Evolutionary conservation across 1,284 basidiomycete species (phyloP), one percentile per base, ranked within the genome.

Genomic region (Phellopilus nigrolimitatus): DNA sequence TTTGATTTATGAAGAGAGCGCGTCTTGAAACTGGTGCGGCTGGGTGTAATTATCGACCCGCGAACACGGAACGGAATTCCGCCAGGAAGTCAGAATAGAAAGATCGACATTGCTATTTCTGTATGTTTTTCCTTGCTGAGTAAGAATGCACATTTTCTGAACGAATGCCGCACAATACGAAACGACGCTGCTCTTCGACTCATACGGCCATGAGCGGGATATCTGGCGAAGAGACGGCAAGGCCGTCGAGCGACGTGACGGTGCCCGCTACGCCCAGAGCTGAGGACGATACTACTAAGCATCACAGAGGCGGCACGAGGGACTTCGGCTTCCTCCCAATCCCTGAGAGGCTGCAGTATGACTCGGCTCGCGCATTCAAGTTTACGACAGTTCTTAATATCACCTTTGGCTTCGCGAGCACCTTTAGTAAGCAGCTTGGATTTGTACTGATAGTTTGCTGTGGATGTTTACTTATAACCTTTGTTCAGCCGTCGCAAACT

Each of bases 301-400:
- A 44, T 34, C 4, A 38, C 10, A 31, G 17, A 19, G 55, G 52
- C 10, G 48, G 52, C 2, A 56, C 49, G 13, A 58, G 43, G 28
- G 58, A 64, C 33, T 61, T 66, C 31, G 59, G 66, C 22, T 66
- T 71, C 49, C 53, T 72, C 1, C 69, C 69, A 2, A 71, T 71
- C 27, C 70, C 69, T 0, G 61, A 57, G 31, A 57, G 56, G 21
- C 54, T 66, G 10, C 61, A 65, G 28, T 66, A 68, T 56, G 65
- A 70, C 59, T 63, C 60, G 21, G 51, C 56, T 4, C 57, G 53
- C 10, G 58, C 59, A 8, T 61, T 61, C 37, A 49, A 59, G 13
- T 72, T 70, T 48, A 65, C 63, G 3, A 55, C 66, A 51, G 51
- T 61, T 33, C 61, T 70, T 41, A 71, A 71, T 47, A 45, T 64